A percentile compares a stretch with the other conserved stretches of the same genome.
Conservation (phyloP, 495 filamentous ascomycete species). For the Achaetomiella virescens region DNA sequence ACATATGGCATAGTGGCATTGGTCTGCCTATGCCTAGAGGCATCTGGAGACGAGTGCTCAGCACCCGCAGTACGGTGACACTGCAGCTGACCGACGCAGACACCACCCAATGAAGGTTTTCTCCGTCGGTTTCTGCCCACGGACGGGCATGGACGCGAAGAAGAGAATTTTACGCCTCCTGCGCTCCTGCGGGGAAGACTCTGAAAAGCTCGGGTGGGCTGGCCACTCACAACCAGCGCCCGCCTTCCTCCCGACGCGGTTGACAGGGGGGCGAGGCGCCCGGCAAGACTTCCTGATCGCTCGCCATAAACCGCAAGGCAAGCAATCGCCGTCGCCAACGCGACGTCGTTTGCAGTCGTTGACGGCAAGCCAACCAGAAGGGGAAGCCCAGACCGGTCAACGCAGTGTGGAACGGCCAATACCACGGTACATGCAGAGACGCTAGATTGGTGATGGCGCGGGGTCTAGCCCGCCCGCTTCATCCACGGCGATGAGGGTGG, state of each 20-base stretch:
- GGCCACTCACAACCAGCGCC: conserved; percentile 5
- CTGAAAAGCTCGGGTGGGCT: background rate
- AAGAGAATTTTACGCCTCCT: conserved; percentile 12
- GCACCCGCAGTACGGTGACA: conserved; percentile 8
- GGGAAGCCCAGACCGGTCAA: conserved; percentile 19
- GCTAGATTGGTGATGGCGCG: background rate
- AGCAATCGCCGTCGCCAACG: background rate
- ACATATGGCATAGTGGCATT: background rate
- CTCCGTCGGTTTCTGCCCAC: background rate
- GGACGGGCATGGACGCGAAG: background rate
- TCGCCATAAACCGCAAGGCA: background rate
- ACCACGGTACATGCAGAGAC: conserved; percentile 19
- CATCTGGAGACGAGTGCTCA: background rate
- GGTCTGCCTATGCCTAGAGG: conserved; percentile 2
- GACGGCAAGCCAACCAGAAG: conserved; percentile 19
- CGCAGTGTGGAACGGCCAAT: conserved; percentile 22
- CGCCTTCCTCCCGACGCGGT: conserved; percentile 3
- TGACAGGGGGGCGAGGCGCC: conserved; percentile 7
- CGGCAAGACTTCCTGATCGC: background rate
- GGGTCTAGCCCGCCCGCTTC: conserved; percentile 15
- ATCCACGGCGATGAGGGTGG: conserved; percentile 13
- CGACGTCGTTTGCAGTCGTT: conserved; percentile 4
- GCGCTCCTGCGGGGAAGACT: background rate
- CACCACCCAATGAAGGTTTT: conserved; percentile 9
- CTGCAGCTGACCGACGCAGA: conserved; percentile 2